phyloP scores from a whole-genome alignment of 441 rosid genomes.

The Erysimum cheiri region DNA sequence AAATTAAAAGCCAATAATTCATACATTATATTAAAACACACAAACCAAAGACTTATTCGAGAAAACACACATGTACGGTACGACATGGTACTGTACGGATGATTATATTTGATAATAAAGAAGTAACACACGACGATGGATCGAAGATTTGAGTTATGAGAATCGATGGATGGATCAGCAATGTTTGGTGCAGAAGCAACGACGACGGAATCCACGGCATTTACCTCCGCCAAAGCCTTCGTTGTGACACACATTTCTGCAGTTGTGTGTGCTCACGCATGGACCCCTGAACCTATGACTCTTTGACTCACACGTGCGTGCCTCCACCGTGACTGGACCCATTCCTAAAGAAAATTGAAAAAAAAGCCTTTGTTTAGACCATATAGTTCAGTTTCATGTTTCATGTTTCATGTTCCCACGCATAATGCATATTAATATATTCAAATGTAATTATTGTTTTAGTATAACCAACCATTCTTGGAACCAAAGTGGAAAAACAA shows the following conservation, averaged over 20 bases:
- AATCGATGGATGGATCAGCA: conserved; percentile 30
- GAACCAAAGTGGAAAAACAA: no score
- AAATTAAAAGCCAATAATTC: not conserved
- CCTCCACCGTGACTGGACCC: conserved; percentile 47
- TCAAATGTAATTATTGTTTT: not conserved
- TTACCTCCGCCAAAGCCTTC: conserved; percentile 50
- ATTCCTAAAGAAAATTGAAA: conserved; percentile 8
- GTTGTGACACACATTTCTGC: conserved; percentile 46
- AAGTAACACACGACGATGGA: conserved; percentile 12
- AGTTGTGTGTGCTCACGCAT: conserved; percentile 45
- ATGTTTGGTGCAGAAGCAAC: conserved; percentile 53
- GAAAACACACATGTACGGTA: conserved; percentile 31
- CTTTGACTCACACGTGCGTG: conserved; percentile 50
- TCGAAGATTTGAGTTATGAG: no score
- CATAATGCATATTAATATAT: not conserved
- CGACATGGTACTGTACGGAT: conserved; percentile 25
- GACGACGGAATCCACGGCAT: conserved; percentile 49
- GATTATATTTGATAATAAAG: not conserved
- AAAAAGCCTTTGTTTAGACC: not conserved
- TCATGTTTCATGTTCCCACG: conserved; percentile 8
- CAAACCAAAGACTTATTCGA: conserved; percentile 33
- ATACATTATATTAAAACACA: conserved; percentile 28
- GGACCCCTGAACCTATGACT: conserved; percentile 49
- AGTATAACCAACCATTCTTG: not conserved
- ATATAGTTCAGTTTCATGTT: conserved; percentile 4